Evolutionary conservation across 768 basidiomycete genomes (phyloP), one percentile per base, ranked within the genome.

Genomic region (Kwoniella bestiolae): DNA sequence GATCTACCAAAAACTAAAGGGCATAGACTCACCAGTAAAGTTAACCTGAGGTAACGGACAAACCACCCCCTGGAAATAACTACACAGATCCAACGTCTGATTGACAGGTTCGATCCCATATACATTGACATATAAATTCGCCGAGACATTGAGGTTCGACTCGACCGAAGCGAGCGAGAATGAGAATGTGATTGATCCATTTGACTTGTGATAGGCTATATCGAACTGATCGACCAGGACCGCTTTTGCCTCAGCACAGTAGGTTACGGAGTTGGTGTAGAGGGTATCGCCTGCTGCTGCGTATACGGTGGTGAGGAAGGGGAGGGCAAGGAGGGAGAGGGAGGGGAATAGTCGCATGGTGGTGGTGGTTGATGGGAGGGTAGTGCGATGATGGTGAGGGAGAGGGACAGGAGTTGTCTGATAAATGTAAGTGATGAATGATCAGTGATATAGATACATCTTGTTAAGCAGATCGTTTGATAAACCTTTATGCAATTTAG

Each of bases 41-140:
- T 93, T 91, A 83, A 92, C 91, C 76, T 86, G 34, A 85, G 94
- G 65, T 87, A 86, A 35, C 85, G 94, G 82, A 68, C 95, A 98
- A 12, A 97, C 84, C 26, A 87, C 88, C 18, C 93, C 92, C 60
- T 83, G 81, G 32, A 95, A 85, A 51, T 91, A 84, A 52, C 82
- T 82, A 84, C 95, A 98, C 32, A 97, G 86, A 82, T 95, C 86
- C 68, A 96, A 82, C n/a, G 92, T 91, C 67, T 89, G 75, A 78
- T 96, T 96, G 70, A 94, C 74, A 18, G 90, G 87, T 31, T 87
- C 85, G 80, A 89, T 87, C 58, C 93, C 94, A 71, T 97, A 97
- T n/a, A 90, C 90, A 65, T 91, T 90, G 75, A 94, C 82, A 73
- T 91, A 84, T 56, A 96, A 82, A 75, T 90, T 90, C 34, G 91